Base-by-base conservation (phyloP, 163 green algal genomes). In the Chlamydomonas reinhardtii region DNA sequence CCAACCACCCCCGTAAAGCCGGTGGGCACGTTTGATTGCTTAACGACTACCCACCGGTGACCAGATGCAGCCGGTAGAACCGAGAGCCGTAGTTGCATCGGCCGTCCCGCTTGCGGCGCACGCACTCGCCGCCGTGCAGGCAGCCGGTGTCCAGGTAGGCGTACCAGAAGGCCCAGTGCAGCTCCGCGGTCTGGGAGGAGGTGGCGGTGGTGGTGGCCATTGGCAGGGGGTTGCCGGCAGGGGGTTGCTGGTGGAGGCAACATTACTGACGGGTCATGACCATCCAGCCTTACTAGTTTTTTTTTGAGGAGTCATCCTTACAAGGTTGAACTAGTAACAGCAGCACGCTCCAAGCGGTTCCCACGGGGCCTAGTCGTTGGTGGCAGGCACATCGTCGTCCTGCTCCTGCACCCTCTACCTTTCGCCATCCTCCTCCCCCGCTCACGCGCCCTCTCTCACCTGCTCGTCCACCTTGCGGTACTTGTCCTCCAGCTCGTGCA, bases 111-210 rank as follows among this genome's bases (percentile, higher is more conserved):
- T 61, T 82, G 11, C 85, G 74, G 32, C 52, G 32, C 25, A 34
- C 29, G 76, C 90, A 92, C 64, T 87, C 88, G 52, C 86, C 73
- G 34, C 93, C 93, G 68, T 96, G 92, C n/a, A 88, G 43, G 82
- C 93, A 96, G 56, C 75, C 48, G 3, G 15, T 66, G n/a, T 89
- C 75, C 66, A 91, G 61, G 27, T 87, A 83, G 24, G 74, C 59
- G 43, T 91, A 94, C 93, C 93, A 96, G 76, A 90, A 92, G 35
- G 90, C 48, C 93, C 93, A 96, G 31, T 93, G 76, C n/a, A 69
- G 56, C 89, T 95, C 83, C 8, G 91, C 93, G 39, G 79, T 84
- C 70, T 85, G 64, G 6, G 17, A 59, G 32, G 11, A 14, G 56
- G 56, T 17, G 20, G 74, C 15, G 74, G 56, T 24, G 74, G 17